These are phyloP conservation scores for Aspergillus sclerotialis DNA, from an alignment of 2,329 filamentous ascomycete species.

Conservation along the genomic window DNA sequence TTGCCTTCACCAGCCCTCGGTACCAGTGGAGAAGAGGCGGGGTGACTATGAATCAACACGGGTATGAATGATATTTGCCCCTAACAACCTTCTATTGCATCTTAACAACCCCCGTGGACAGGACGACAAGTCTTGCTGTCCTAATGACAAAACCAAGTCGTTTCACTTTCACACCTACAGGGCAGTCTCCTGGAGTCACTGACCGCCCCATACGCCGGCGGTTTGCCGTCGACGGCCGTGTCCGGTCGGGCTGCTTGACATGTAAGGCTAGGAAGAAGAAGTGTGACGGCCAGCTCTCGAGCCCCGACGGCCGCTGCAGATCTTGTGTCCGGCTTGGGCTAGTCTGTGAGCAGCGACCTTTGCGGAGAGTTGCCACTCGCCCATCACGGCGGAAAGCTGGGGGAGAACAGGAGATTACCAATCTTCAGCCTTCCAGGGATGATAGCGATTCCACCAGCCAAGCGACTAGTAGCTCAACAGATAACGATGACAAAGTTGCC, in stretches of 20 bases:
- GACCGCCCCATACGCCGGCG: background rate
- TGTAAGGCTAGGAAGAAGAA: background rate
- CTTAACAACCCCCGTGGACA: background rate
- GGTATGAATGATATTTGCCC: background rate
- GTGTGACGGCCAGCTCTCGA: background rate
- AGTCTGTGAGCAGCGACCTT: background rate
- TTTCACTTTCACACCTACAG: background rate
- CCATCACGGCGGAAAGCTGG: background rate
- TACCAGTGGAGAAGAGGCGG: background rate
- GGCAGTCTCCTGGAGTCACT: background rate
- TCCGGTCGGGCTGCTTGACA: background rate
- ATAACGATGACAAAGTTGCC: background rate
- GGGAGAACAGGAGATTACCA: background rate
- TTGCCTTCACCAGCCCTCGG: background rate
- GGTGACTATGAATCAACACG: background rate
- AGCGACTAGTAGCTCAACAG: background rate
- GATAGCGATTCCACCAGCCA: background rate
- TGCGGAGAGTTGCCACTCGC: background rate
- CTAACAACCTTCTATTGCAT: background rate
- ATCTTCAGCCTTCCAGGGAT: background rate
- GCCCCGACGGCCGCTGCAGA: background rate
- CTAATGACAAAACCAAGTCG: background rate
- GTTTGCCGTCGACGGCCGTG: background rate
- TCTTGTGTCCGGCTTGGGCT: background rate
- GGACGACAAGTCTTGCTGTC: background rate